Evolutionary conservation across 2,329 filamentous ascomycete species (phyloP), one percentile per base, ranked within the genome.

Genomic region (Fonsecaea nubica): DNA sequence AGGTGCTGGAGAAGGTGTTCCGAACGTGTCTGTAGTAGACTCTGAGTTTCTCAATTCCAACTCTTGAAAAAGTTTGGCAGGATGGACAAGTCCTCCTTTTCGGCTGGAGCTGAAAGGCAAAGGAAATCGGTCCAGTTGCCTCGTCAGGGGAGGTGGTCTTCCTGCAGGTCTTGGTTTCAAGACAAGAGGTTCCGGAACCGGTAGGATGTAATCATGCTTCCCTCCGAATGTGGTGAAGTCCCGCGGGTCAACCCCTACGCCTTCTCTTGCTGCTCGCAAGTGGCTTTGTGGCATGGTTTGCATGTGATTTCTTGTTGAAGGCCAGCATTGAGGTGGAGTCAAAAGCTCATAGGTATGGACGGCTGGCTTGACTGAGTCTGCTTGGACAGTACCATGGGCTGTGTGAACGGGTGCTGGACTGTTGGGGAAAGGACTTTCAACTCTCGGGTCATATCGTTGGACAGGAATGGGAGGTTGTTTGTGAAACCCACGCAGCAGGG

Each of bases 111-210:
- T 45, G 35, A 64, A 40, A 7, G 45, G 45, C 15, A 68, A 55
- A 3, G 69, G 69, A 62, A 71, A 71, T 32, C 62, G 68, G 52
- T 68, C 69, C 45, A 72, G 56, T 42, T 72, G 69, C 40, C 55
- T 65, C 13, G 64, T 69, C 40, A 71, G 61, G 18, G 70, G 66
- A 38, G 70, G 67, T 64, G 71, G 68, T 58, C 67, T 63, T 21
- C 67, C 70, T 55, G 67, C 66, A 32, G 64, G 62, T 62, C 71
- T 64, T 57, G 71, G 66, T 58, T 67, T 72, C 40, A 72, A 53
- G 10, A 65, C 42, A 33, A 70, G 56, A 10, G 71, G 66, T 53
- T 72, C 71, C 32, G 71, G 71, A 12, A 72, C 64, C 9, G 69
- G 69, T 18, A 71, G 63, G 12, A 72, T 69, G 56, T 72, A 70